Evolutionary conservation across 306 rosid genomes (phyloP).

Genomic region (Spatholobus suberectus): DNA sequence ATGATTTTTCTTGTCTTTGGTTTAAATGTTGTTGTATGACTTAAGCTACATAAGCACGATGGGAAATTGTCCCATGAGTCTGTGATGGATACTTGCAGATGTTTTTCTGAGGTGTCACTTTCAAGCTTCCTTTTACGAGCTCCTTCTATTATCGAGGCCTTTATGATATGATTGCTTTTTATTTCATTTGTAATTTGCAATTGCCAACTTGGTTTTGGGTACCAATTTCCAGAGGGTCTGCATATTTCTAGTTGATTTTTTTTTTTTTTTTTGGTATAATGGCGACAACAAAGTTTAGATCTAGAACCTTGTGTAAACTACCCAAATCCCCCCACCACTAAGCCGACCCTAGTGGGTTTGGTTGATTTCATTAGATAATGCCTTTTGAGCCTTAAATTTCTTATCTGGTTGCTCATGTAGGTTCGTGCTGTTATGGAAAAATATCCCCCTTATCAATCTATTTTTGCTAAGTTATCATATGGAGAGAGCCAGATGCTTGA

Average conservation of each 20-base stretch:
- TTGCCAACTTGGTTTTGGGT: background rate
- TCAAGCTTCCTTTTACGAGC: background rate
- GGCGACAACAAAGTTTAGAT: too few relatives aligned
- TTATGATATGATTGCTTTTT: background rate
- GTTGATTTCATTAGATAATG: constrained; percentile 6
- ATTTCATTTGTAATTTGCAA: constrained; percentile 22
- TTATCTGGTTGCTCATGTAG: constrained; percentile 51
- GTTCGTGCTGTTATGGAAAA: constrained; percentile 94
- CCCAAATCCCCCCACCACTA: too few relatives aligned
- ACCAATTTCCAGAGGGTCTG: background rate
- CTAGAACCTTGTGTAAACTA: too few relatives aligned
- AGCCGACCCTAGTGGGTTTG: too few relatives aligned
- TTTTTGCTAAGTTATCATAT: constrained; percentile 85
- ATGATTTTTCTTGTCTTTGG: background rate
- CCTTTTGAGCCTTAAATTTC: constrained; percentile 19
- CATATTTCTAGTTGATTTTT: too few relatives aligned
- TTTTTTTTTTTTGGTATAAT: too few relatives aligned
- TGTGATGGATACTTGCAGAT: background rate
- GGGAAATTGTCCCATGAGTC: background rate
- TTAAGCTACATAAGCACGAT: background rate
- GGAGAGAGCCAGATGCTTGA: constrained; percentile 99
- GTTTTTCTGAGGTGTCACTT: background rate
- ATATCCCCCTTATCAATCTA: constrained; percentile 94
- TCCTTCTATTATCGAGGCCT: background rate
- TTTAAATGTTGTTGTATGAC: background rate